These are phyloP conservation scores for Penicillium crystallinum DNA, from an alignment of 495 filamentous ascomycete genomes.

Conservation along the genomic window DNA sequence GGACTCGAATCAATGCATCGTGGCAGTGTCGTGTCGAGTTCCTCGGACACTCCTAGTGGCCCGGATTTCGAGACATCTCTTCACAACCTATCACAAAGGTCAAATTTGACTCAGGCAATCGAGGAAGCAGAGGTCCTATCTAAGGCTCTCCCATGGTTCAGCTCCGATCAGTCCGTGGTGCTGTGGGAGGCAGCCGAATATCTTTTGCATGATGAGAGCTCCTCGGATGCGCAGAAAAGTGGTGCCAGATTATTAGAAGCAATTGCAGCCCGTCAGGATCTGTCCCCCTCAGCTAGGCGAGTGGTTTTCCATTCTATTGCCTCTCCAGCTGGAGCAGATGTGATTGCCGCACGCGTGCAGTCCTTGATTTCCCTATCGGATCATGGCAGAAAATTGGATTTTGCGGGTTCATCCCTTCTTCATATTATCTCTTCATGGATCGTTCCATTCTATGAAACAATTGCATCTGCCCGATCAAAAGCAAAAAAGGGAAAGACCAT, in stretches of 20 bases:
- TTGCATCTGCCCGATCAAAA: slow-evolving; percentile 33
- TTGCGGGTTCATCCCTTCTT: slow-evolving; percentile 35
- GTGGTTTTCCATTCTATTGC: slow-evolving; percentile 37
- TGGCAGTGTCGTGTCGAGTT: slow-evolving; percentile 39
- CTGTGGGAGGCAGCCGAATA: slow-evolving; percentile 42
- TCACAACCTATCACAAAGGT: slow-evolving; percentile 31
- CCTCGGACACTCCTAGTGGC: slow-evolving; percentile 38
- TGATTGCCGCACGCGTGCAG: slow-evolving; percentile 36
- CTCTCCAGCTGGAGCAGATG: slow-evolving; percentile 32
- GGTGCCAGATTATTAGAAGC: slow-evolving; percentile 35
- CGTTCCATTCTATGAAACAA: slow-evolving; percentile 35
- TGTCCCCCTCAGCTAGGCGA: slow-evolving; percentile 32
- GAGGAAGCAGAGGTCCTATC: slow-evolving; percentile 39
- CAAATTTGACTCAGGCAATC: slow-evolving; percentile 32
- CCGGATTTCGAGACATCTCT: slow-evolving; percentile 40
- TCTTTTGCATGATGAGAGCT: slow-evolving; percentile 35
- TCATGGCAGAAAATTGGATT: slow-evolving; percentile 44
- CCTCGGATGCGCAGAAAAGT: slow-evolving; percentile 34
- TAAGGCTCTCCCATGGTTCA: slow-evolving; percentile 33
- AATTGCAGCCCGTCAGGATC: slow-evolving; percentile 39
- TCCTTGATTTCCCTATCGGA: slow-evolving; percentile 42
- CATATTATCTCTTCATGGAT: slow-evolving; percentile 41
- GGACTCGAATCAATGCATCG: slow-evolving; percentile 45
- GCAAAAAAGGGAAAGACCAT: slow-evolving; percentile 50
- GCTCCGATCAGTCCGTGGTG: slow-evolving; percentile 36